Base-by-base conservation (phyloP, 2,329 filamentous ascomycete genomes). In the Boeremia lycopersici region DNA sequence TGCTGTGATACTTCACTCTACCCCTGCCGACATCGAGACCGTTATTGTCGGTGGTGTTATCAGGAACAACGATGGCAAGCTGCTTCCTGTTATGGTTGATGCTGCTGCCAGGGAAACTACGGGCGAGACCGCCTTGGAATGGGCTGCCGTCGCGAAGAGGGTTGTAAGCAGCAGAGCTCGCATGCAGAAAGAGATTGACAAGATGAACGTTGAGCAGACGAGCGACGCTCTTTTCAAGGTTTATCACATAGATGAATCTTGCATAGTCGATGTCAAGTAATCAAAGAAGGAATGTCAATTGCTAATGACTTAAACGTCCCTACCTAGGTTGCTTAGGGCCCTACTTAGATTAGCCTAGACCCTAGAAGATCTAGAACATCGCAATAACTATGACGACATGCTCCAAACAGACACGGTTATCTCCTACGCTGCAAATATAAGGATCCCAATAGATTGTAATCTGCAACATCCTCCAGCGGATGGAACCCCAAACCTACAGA, bases 1-100 rank as follows among this genome's bases (percentile, higher is more conserved):
- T 3, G 76, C 77, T 3, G 65, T 81, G n/a, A 71, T 80, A 3
- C 48, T 79, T 31, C 77, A 81, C 61, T 75, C 73, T 19, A 70
- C 67, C 29, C 67, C 73, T 4, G 64, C 67, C 2, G 78, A 81
- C 65, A 69, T 81, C 3, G 75, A 77, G 13, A 74, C 63, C 28
- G 78, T 81, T 19, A 75, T 81, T 49, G 71, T 81, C 4, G 74
- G 79, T 64, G 78, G 78, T 0, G 48, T 73, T 1, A 48, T 79
- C 12, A 71, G 76, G 49, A 80, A 81, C 64, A 52, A 57, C 11
- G 60, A 59, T 2, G 73, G 75, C 0, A 68, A 63, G 38, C 31
- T 77, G 36, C 31, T 71, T 28, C 36, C 60, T 8, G 63, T 75
- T 1, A 44, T 53, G 8, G 48, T 71, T 8, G 62, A 70, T 53